Percentiles rank a stretch among this genome's conserved stretches.
phyloP scores from a whole-genome alignment of 495 filamentous ascomycete species.

The Hyaloscypha variabilis region DNA sequence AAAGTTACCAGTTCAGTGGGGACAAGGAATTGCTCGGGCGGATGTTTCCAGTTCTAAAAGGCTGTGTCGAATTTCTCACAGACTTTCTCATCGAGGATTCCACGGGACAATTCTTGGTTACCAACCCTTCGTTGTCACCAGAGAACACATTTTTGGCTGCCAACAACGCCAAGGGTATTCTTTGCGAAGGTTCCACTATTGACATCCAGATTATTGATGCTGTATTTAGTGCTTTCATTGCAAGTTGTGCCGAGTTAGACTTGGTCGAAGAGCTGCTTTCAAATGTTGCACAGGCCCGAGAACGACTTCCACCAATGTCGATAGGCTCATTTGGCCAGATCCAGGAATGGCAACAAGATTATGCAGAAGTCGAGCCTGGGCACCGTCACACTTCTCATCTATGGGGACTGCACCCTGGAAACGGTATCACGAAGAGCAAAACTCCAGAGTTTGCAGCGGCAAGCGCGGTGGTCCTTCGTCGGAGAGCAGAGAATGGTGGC shows the following conservation, averaged over 20 bases:
- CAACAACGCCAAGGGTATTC: slow-evolving; percentile 33
- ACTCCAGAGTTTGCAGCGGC: slow-evolving; percentile 31
- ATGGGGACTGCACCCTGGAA: slow-evolving; percentile 43
- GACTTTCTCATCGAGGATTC: slow-evolving; percentile 48
- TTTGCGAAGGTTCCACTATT: slow-evolving; percentile 49
- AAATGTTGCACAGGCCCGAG: slow-evolving; percentile 33
- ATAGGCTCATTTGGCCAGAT: slow-evolving; percentile 44
- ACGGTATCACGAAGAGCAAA: slow-evolving; percentile 27
- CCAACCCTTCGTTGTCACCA: slow-evolving; percentile 51
- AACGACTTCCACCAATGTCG: slow-evolving; percentile 34
- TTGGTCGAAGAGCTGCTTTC: slow-evolving; percentile 28
- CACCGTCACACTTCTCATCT: slow-evolving; percentile 54
- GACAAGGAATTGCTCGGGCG: slow-evolving; percentile 34
- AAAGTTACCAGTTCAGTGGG: slow-evolving; percentile 43
- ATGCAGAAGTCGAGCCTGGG: slow-evolving; percentile 47
- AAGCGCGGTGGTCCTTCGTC: slow-evolving; percentile 34
- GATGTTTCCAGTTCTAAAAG: slow-evolving; percentile 37
- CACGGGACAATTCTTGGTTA: slow-evolving; percentile 39
- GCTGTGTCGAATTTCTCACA: slow-evolving; percentile 44
- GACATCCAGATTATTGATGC: slow-evolving; percentile 49
- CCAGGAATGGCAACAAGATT: slow-evolving; percentile 52
- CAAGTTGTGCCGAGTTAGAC: slow-evolving; percentile 31
- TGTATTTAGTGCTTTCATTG: slow-evolving; percentile 41
- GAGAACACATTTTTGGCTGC: slow-evolving; percentile 45
- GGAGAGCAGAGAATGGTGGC: slow-evolving; percentile 35